Base-by-base conservation (phyloP, 306 rosid species). In the Rubus parviflorus region DNA sequence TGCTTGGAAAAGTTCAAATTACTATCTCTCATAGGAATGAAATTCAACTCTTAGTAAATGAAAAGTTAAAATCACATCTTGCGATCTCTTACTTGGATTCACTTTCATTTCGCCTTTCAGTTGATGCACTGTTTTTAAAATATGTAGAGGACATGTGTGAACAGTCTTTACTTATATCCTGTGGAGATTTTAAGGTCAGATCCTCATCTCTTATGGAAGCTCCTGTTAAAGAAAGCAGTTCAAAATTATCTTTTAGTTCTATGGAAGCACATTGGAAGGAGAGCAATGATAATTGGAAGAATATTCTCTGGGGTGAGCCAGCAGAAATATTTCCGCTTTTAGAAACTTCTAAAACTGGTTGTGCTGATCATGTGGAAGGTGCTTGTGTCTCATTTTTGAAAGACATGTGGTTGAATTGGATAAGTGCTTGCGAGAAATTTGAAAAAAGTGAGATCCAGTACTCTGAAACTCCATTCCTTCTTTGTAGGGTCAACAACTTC, bases 271-370 rank as follows among this genome's bases (percentile, higher is more conserved):
- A 82, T 61, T 47, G 74, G 82, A 78, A 76, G 73, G 81, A 20
- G 78, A 75, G 76, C 71, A 68, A 53, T 67, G 68, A 76, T 80
- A 79, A 80, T 68, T 60, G 66, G 74, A 88, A 92, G 75, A 78
- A 93, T 77, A 74, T 92, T 77, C 65, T 94, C 71, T 85, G 89
- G 92, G 76, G 85, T 82, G 97, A 90, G 53, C 88, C 97, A 54
- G 89, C 89, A 35, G 80, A 79, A 79, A n/a, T 38, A 53, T 90
- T 86, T 82, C 68, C 77, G 48, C 75, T 67, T 77, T 83, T 88
- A 46, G 95, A 89, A 73, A 76, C 80, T 79, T 74, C 68, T 75
- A 60, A 77, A 20, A 49, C 72, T 19, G 51, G 64, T 76, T 37
- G 19, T 17, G 70, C 70, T 16, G 70, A 73, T 69, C 58, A 70